Conservation (phyloP, 495 filamentous ascomycete species). For the Xylaria grammica region DNA sequence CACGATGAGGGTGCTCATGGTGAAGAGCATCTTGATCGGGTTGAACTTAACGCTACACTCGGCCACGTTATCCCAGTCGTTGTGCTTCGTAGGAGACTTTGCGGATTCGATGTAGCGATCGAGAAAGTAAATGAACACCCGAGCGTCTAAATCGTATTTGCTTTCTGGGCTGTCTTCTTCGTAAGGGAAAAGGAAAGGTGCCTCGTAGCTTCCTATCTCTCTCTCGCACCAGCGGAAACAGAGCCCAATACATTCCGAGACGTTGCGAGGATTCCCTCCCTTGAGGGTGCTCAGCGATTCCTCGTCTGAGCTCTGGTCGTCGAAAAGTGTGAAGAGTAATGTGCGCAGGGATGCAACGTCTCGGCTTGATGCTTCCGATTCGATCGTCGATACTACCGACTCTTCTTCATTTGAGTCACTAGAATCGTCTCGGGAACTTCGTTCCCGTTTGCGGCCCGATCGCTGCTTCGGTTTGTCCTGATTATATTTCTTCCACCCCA, state of each 20-base stretch:
- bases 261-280: background rate
- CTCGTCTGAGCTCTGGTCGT: background rate
- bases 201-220: background rate
- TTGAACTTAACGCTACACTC: background rate
- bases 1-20: slow-evolving; percentile 17
- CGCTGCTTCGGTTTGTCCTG: background rate
- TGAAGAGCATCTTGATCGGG: slow-evolving; percentile 12
- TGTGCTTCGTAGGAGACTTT: background rate
- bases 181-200: background rate
- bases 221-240: slow-evolving; percentile 7
- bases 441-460: background rate
- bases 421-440: background rate
- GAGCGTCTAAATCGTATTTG: background rate
- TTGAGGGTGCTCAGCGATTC: background rate
- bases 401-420: background rate
- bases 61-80: slow-evolving; percentile 7
- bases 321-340: background rate
- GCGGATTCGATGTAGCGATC: slow-evolving; percentile 8
- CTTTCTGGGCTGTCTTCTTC: background rate
- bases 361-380: background rate
- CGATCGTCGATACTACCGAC: background rate
- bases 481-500: slow-evolving; percentile 16
- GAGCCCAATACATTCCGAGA: background rate
- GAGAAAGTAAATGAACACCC: slow-evolving; percentile 22
- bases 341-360: background rate